phyloP scores from a whole-genome alignment of 768 basidiomycete genomes.

The Rhodosporidiobolus odoratus region DNA sequence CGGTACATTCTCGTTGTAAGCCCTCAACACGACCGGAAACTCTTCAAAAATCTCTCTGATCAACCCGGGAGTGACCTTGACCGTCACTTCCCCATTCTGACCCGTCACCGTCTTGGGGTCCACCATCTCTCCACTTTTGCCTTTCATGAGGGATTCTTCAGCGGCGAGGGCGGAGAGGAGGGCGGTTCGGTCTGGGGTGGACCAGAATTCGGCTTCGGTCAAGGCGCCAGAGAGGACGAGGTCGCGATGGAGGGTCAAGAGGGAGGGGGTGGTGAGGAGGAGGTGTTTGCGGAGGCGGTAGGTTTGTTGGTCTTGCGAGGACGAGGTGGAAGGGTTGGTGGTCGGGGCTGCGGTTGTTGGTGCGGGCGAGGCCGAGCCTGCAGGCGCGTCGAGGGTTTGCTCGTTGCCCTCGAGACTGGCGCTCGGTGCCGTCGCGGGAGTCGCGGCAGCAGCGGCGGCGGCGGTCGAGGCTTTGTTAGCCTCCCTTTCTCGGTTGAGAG shows the following conservation, averaged over 20 bases:
- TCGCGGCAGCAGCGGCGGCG: neutral
- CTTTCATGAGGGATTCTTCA: conserved; percentile 45
- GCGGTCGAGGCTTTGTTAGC: conserved; percentile 16
- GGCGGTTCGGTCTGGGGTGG: conserved; percentile 71
- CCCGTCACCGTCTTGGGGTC: conserved; percentile 81
- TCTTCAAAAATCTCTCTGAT: conserved; percentile 96
- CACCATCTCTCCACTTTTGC: conserved; percentile 77
- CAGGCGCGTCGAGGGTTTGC: neutral
- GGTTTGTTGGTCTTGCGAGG: neutral
- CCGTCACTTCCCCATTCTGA: conserved; percentile 78
- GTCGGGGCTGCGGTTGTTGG: neutral
- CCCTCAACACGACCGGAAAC: conserved; percentile 88
- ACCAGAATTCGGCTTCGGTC: conserved; percentile 94
- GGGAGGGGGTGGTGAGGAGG: conserved; percentile 17
- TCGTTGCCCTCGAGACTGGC: conserved; percentile 15
- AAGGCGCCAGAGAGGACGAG: conserved; percentile 80
- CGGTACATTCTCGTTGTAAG: conserved; percentile 88
- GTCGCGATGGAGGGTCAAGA: conserved; percentile 65
- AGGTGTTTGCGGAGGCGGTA: conserved; percentile 24
- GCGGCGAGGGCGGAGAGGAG: conserved; percentile 28
- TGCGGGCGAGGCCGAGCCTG: neutral
- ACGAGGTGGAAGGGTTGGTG: neutral
- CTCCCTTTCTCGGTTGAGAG: conserved; percentile 58
- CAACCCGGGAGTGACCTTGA: conserved; percentile 81
- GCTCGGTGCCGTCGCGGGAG: neutral